These are phyloP conservation scores for Eustoma russellianum DNA, from an alignment of 257 asterid genomes.

Conservation along the genomic window DNA sequence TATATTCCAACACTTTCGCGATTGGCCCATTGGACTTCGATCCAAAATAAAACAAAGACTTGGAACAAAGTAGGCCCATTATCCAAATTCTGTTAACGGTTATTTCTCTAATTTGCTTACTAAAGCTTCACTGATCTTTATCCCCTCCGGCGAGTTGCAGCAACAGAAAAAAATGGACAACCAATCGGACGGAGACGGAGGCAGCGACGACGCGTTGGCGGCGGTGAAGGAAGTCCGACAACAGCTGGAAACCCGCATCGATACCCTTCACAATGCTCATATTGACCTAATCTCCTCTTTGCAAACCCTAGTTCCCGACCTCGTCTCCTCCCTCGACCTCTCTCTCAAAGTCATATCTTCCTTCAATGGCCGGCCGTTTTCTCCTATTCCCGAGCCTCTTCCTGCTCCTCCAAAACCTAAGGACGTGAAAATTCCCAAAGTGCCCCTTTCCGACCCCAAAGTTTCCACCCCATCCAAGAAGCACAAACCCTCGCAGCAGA, in stretches of 20 bases:
- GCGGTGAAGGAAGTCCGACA: slow-evolving; percentile 48
- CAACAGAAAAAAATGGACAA: slow-evolving; percentile 31
- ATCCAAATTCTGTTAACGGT: no score
- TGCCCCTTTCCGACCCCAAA: slow-evolving; percentile 22
- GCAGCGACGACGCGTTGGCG: slow-evolving; percentile 33
- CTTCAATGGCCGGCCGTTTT: slow-evolving; percentile 45
- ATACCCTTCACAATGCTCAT: slow-evolving; percentile 57
- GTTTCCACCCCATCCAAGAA: slow-evolving; percentile 12
- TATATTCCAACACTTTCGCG: no score
- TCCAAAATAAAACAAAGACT: no score
- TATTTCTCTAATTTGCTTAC: no score
- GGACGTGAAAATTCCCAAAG: slow-evolving; percentile 27
- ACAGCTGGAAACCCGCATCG: slow-evolving; percentile 67
- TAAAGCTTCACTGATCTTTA: no score
- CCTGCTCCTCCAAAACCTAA: slow-evolving; percentile 41
- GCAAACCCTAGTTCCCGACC: slow-evolving; percentile 66
- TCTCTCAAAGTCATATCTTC: slow-evolving; percentile 63
- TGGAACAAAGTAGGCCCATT: no score
- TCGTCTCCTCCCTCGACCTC: slow-evolving; percentile 82
- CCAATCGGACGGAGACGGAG: slow-evolving; percentile 35
- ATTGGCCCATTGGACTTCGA: no score
- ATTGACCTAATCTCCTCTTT: slow-evolving; percentile 78
- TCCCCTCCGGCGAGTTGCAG: no score
- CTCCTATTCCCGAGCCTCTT: slow-evolving; percentile 61
- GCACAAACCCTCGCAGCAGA: slow-evolving; percentile 24